These are phyloP conservation scores for Fusarium praegraminearum DNA, from an alignment of 2,329 filamentous ascomycete genomes.

Conservation along the genomic window DNA sequence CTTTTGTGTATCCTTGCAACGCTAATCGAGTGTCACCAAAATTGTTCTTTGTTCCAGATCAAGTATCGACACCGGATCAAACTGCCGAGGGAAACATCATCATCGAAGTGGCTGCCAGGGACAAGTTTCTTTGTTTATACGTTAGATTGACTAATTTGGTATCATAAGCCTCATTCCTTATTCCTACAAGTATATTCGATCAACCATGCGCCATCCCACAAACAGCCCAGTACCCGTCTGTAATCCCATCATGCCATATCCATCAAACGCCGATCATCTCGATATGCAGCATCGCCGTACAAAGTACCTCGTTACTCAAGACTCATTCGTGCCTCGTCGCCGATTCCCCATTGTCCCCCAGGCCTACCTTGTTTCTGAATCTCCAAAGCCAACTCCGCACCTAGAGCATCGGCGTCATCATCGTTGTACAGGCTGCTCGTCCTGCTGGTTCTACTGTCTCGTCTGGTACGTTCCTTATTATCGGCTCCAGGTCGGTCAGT, in stretches of 20 bases:
- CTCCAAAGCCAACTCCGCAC: constrained; percentile 62
- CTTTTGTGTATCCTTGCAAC: constrained; percentile 13
- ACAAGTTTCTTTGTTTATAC: constrained; percentile 22
- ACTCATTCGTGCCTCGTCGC: constrained; percentile 86
- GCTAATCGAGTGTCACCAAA: constrained; percentile 26
- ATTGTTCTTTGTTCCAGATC: constrained; percentile 39
- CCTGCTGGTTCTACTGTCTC: constrained; percentile 59
- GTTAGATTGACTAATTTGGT: constrained; percentile 28
- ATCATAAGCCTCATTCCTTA: constrained; percentile 21
- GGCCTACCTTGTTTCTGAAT: constrained; percentile 66
- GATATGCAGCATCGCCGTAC: constrained; percentile 20
- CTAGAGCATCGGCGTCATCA: constrained; percentile 57
- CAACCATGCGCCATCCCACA: constrained; percentile 25
- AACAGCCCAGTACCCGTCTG: constrained; percentile 10
- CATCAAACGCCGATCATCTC: constrained; percentile 55
- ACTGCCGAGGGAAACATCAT: constrained; percentile 3
- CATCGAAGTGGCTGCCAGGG: not conserved
- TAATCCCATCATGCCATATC: constrained; percentile 7
- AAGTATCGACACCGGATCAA: constrained; percentile 7
- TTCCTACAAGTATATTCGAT: constrained; percentile 21
- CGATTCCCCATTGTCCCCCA: constrained; percentile 78
- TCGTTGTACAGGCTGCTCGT: constrained; percentile 59
- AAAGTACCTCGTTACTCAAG: constrained; percentile 63
- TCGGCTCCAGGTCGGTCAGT: constrained; percentile 53
- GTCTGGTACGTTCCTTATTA: constrained; percentile 54